Base-by-base conservation (phyloP, 2,329 filamentous ascomycete genomes). In the Byssothecium circinans region DNA sequence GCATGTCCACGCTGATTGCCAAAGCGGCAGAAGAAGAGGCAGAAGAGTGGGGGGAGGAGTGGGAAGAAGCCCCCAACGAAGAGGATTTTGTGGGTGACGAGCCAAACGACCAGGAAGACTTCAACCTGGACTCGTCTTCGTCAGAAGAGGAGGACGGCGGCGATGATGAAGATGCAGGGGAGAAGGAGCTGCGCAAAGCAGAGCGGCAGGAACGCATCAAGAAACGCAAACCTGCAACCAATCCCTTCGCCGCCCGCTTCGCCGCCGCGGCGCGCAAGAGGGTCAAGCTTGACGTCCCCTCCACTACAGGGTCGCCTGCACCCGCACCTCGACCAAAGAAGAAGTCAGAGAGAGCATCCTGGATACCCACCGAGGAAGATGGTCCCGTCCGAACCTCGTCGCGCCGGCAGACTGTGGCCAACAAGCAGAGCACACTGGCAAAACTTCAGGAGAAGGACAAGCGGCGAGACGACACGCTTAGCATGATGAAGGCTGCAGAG, bases 161-260 rank as follows among this genome's bases (percentile, higher is more conserved):
- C 8, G 83, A 92, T 58, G 83, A 94, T 56, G 89, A 95, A 34
- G 70, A 94, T 4, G 88, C 89, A 47, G 94, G 94, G 27, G 94
- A 99, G 73, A 87, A 86, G 61, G 90, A 95, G 71, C 71, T 99
- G 45, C 85, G 94, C 72, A 86, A 83, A 54, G 82, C 87, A 59
- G 89, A 87, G 48, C 85, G 84, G 49, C 86, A 87, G 60, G 82
- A 71, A 43, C 58, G 61, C 29, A 63, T 40, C 52, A 89, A 89
- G 68, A 96, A 96, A 73, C 84, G 90, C 57, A 95, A 92, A 65
- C 83, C 86, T 1, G 84, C 88, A 61, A 59, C 65, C n/a, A 70
- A 71, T 39, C 67, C 67, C 5, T 72, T 71, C 49, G 60, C 67
- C 39, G 67, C 62, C 41, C 50, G 62, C 65, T 35, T 69, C 64